Base-by-base conservation (phyloP, 2,329 filamentous ascomycete species). In the Kalmusia sp. region DNA sequence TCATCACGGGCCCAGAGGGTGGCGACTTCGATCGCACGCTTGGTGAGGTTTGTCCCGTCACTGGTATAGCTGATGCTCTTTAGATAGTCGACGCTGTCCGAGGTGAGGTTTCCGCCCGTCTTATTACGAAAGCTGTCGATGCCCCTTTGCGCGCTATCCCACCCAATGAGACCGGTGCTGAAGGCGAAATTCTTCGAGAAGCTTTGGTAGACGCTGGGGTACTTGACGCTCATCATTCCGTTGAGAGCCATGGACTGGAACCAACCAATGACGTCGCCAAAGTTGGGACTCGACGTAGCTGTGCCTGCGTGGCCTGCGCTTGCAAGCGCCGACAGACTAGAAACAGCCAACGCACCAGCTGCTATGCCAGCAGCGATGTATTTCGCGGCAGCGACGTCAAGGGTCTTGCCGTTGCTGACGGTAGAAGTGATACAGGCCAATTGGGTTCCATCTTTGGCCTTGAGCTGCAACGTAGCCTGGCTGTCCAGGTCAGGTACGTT, bases 201-300 rank as follows among this genome's bases (percentile, higher is more conserved):
- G 72, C 87, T 93, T 63, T 88, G 86, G 78, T 98, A 98, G 31
- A 98, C 87, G 30, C 86, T 81, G 3, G 95, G 95, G 63, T 96
- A 92, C 65, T 88, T 85, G 65, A 96, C 93, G 54, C 91, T 96
- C 72, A 96, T 82, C 95, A 98, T 98, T 61, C 95, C 93, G 75
- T 95, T 97, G 80, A 95, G 89, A 24, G 95, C 92, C 82, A 98
- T 90, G 44, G 89, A 88, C 76, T 98, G 93, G 75, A 98, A 96
- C 85, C 91, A 96, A 57, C 88, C 87, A 62, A 96, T 84, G 41
- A 96, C 87, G 68, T 97, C 91, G 38, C 82, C 83, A 71, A 98
- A 97, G 48, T 88, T 91, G 22, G 95, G 95, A 64, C 91, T 95
- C 34, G 88, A 80, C 9, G 88, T 82, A 2, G 86, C 81, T 15